phyloP scores from a whole-genome alignment of 768 basidiomycete species.

The Leucocoprinus birnbaumii region DNA sequence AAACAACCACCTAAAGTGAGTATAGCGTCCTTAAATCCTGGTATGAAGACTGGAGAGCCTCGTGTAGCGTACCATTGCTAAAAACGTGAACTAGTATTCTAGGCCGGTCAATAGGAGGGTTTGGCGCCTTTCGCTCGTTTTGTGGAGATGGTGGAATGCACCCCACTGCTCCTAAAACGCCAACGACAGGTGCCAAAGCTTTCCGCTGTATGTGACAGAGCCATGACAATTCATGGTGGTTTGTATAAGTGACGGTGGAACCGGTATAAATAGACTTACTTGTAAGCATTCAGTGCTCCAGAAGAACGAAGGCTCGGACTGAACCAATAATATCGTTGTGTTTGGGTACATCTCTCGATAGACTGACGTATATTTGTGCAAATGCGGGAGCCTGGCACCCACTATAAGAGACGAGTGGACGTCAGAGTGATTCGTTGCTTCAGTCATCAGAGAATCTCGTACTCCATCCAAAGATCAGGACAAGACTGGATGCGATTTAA shows the following conservation, averaged over 20 bases:
- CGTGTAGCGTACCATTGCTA: slow-evolving; percentile 37
- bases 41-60: neutral
- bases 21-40: no score
- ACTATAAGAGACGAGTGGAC: slow-evolving; percentile 22
- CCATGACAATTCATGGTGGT: neutral
- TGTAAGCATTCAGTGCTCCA: slow-evolving; percentile 25
- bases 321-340: slow-evolving; percentile 38
- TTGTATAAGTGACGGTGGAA: neutral
- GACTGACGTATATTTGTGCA: slow-evolving; percentile 41
- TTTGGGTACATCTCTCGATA: slow-evolving; percentile 41
- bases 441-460: slow-evolving; percentile 16
- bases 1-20: slow-evolving; percentile 34
- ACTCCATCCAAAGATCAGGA: slow-evolving; percentile 48
- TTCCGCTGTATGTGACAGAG: slow-evolving; percentile 19
- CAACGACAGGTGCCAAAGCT: slow-evolving; percentile 32
- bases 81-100: slow-evolving; percentile 44
- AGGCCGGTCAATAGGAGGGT: slow-evolving; percentile 16
- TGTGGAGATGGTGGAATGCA: slow-evolving; percentile 22
- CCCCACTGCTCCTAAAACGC: slow-evolving; percentile 32
- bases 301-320: slow-evolving; percentile 33
- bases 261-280: slow-evolving; percentile 22
- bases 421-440: no score
- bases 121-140: slow-evolving; percentile 4
- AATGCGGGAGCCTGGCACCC: slow-evolving; percentile 42
- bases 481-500: slow-evolving; percentile 24